Percentiles rank a stretch among this genome's conserved stretches.
These are phyloP conservation scores for Medicago arabica DNA, from an alignment of 306 rosid genomes.

Conservation along the genomic window DNA sequence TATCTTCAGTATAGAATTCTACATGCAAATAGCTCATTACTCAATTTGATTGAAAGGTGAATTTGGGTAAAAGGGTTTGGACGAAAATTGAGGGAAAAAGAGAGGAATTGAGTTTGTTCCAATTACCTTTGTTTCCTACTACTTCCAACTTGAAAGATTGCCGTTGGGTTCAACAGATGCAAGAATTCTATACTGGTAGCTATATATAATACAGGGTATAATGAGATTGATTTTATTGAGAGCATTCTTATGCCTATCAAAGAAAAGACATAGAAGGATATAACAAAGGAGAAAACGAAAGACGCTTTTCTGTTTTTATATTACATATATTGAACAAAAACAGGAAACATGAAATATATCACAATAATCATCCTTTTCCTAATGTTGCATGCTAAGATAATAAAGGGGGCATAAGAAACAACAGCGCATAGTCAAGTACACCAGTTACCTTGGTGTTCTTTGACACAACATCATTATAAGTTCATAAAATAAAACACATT, in stretches of 20 bases:
- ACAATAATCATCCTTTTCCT: slow-evolving; percentile 50
- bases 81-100: too few species aligned
- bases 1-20: too few species aligned
- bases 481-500: background rate
- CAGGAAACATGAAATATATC: slow-evolving; percentile 41
- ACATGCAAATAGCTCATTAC: too few species aligned
- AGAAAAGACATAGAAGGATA: background rate
- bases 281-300: slow-evolving; percentile 27
- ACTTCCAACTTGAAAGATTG: slow-evolving; percentile 21
- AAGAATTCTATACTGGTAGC: background rate
- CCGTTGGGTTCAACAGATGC: too few species aligned
- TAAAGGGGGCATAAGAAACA: slow-evolving; percentile 19
- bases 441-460: background rate
- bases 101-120: too few species aligned
- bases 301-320: slow-evolving; percentile 37
- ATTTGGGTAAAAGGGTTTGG: too few species aligned
- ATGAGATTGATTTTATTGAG: slow-evolving; percentile 42
- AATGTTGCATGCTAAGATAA: slow-evolving; percentile 55
- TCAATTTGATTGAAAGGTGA: too few species aligned
- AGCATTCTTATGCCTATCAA: slow-evolving; percentile 44
- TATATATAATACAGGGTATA: slow-evolving; percentile 33
- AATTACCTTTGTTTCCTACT: background rate
- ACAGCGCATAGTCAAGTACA: background rate
- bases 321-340: slow-evolving; percentile 42
- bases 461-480: background rate